A percentile compares a stretch with the other conserved stretches of the same genome.
Conservation (phyloP, 2,329 filamentous ascomycete species). For the Diaporthe sp. region DNA sequence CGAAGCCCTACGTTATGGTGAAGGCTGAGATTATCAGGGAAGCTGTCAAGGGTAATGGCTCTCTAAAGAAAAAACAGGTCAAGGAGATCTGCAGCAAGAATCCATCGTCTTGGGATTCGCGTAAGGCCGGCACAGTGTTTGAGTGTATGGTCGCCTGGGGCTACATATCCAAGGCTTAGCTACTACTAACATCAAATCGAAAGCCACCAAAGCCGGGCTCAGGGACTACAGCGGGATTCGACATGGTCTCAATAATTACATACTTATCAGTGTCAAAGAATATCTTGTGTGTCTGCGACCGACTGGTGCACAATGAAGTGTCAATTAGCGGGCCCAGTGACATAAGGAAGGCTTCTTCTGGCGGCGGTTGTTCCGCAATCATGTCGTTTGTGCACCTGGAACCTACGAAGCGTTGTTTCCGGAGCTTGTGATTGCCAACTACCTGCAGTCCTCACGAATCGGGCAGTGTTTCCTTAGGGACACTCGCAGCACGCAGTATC, state of each 20-base stretch:
- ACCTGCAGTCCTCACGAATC: not conserved
- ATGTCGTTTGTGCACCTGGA: not conserved
- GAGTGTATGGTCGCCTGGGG: constrained; percentile 95
- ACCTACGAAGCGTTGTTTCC: not conserved
- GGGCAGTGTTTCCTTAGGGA: too few relatives aligned
- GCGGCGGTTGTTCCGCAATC: not conserved
- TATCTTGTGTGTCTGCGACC: not conserved
- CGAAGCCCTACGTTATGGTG: constrained; percentile 94
- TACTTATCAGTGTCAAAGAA: not conserved
- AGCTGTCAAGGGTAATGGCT: constrained; percentile 88
- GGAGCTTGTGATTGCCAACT: not conserved
- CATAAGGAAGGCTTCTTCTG: not conserved
- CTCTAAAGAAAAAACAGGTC: constrained; percentile 93
- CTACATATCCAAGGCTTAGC: constrained; percentile 87
- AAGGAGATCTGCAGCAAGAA: constrained; percentile 80
- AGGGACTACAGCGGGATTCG: not conserved
- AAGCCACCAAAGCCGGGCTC: not conserved
- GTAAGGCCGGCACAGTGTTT: constrained; percentile 88
- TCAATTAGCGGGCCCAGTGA: not conserved
- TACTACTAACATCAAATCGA: not conserved
- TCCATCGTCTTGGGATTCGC: constrained; percentile 74
- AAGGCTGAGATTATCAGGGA: constrained; percentile 95
- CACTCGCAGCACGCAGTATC: not conserved
- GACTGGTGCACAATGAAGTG: not conserved
- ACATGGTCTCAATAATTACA: not conserved